Percentiles rank a stretch among this genome's conserved stretches.
phyloP scores from a whole-genome alignment of 768 basidiomycete species.

The Leccinum barrowsii region DNA sequence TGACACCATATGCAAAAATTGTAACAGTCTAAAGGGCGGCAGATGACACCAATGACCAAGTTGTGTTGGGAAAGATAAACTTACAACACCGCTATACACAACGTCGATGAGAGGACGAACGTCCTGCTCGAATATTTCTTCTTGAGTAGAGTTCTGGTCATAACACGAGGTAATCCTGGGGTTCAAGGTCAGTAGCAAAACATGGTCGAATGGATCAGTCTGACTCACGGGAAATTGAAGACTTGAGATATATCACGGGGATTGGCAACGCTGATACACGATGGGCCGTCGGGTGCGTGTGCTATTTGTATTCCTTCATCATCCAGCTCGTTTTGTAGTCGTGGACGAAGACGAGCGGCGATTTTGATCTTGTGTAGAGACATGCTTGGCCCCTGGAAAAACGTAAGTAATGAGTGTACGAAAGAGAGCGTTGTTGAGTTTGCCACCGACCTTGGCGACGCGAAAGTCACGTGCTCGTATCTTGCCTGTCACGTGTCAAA shows the following conservation, averaged over 20 bases:
- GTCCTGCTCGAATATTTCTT: conserved; percentile 73
- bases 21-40: conserved; percentile 61
- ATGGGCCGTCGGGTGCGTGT: conserved; percentile 39
- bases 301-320: conserved; percentile 58
- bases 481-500: neutral
- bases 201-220: neutral
- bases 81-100: conserved; percentile 71
- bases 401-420: neutral
- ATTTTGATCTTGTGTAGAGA: conserved; percentile 58
- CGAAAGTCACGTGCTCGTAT: conserved; percentile 27
- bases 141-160: conserved; percentile 64
- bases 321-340: conserved; percentile 56
- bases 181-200: neutral
- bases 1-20: conserved; percentile 88
- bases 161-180: conserved; percentile 73
- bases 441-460: conserved; percentile 22
- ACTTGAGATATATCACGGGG: conserved; percentile 64
- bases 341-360: conserved; percentile 66
- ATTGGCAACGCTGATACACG: conserved; percentile 63
- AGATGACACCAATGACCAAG: neutral
- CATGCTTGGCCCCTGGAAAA: conserved; percentile 10
- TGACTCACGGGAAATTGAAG: conserved; percentile 73
- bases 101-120: conserved; percentile 77
- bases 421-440: conserved; percentile 10
- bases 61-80: conserved; percentile 21